Evolutionary conservation across 768 basidiomycete species (phyloP), one percentile per base, ranked within the genome.

Genomic region (Calvatia gigantea): DNA sequence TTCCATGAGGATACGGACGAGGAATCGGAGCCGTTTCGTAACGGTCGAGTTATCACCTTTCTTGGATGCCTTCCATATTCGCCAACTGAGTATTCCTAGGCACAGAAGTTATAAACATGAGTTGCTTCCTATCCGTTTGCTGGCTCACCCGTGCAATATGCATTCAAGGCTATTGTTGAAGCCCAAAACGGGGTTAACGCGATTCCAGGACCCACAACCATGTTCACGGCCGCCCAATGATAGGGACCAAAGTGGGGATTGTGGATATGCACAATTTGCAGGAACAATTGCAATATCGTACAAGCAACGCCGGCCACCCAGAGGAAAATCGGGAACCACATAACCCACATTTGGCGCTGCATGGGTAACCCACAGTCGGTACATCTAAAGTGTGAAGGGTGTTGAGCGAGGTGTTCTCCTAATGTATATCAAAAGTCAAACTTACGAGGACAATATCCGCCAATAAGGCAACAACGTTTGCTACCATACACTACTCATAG

Each of bases 141-240:
- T 6, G 21, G 33, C 46, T 11, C 27, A 59, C 58, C 32, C 11
- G 58, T 60, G 8, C 48, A 55, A 31, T 60, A 60, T 11, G 35
- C 32, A 17, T 60, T 60, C 28, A 60, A 25, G 6, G 28, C 53
- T n/a, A 56, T 51, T 19, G 58, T 60, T 15, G 48, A 56, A 12
- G 17, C 58, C 54, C 49, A 56, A 45, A 60, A 60, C 11, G 53
- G 53, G 7, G 32, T 51, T 21, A 51, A 41, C 9, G 47, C 47
- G 29, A 56, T 52, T 2, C 56, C 50, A 29, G 56, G 56, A 2
- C 54, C 48, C 41, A 59, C 35, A 11, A 14, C 21, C 56, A 58
- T 58, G 12, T 52, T 28, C 19, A 58, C 50, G 6, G 41, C 21
- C 19, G 42, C 33, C 58, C 41, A 44, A 19, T 35, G 6, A 15